phyloP scores from a whole-genome alignment of 768 basidiomycete species.

The Dioszegia crocea region DNA sequence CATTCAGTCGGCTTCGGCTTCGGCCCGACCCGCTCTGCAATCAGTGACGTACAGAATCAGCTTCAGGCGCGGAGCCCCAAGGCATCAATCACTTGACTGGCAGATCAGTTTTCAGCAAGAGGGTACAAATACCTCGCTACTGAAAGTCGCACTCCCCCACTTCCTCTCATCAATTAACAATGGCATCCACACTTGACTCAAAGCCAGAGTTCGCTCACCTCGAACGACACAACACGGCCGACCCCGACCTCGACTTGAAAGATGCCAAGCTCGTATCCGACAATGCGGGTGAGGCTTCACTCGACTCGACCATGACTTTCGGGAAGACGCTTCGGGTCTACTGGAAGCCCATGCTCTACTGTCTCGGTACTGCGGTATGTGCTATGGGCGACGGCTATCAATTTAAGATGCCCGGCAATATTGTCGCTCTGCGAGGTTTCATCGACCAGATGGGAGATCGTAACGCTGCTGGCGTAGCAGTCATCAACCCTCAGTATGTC shows the following conservation, averaged over 20 bases:
- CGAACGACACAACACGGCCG: not conserved
- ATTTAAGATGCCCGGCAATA: constrained; percentile 2
- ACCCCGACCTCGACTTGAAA: not conserved
- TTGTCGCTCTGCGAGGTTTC: constrained; percentile 10
- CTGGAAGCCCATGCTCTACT: not conserved
- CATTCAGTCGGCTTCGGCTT: too few species aligned
- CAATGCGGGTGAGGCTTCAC: not conserved
- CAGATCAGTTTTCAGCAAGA: too few species aligned
- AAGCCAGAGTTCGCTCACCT: not conserved
- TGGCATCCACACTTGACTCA: not conserved
- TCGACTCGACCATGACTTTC: not conserved
- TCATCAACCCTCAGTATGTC: not conserved
- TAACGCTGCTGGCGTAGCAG: not conserved
- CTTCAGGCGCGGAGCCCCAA: too few species aligned
- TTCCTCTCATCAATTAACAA: too few species aligned
- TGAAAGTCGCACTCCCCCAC: too few species aligned
- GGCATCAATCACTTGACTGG: too few species aligned
- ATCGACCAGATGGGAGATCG: constrained; percentile 3
- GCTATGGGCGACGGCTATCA: constrained; percentile 26
- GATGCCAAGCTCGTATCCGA: not conserved
- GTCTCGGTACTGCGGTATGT: constrained; percentile 21
- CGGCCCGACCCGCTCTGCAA: too few species aligned
- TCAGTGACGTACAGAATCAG: too few species aligned
- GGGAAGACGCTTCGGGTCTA: not conserved
- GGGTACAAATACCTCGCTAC: too few species aligned